Evolutionary conservation across 1,139 yeast species (phyloP).

Genomic region (Yarrowia galli): DNA sequence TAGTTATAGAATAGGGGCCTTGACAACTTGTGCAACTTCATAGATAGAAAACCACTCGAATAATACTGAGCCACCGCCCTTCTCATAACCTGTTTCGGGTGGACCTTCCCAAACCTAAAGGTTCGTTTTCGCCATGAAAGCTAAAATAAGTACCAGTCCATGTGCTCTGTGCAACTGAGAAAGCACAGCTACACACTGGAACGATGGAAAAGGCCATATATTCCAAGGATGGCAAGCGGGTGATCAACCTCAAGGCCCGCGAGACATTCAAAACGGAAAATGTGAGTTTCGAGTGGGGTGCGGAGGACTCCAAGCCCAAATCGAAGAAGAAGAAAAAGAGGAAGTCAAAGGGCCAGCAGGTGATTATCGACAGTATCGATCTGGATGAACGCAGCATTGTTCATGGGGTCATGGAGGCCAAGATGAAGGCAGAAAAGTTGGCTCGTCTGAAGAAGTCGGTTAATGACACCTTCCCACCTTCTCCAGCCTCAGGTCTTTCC

Average conservation of each 20-base stretch:
- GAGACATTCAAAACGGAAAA: constrained; percentile 38
- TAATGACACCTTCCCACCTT: constrained; percentile 4
- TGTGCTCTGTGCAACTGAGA: constrained; percentile 7
- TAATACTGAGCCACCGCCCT: too few relatives aligned
- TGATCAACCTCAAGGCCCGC: constrained; percentile 40
- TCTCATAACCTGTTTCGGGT: constrained; percentile 27
- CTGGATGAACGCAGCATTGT: constrained; percentile 50
- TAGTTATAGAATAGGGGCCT: background rate
- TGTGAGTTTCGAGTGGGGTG: constrained; percentile 31
- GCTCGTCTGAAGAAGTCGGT: constrained; percentile 22
- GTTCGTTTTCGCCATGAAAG: constrained; percentile 27
- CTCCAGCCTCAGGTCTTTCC: constrained; percentile 60
- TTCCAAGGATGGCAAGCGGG: constrained; percentile 46
- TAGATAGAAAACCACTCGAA: too few relatives aligned
- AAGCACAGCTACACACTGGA: constrained; percentile 24
- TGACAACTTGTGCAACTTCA: background rate
- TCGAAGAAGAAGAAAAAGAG: constrained; percentile 54
- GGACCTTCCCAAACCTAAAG: constrained; percentile 20
- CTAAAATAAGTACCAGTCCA: constrained; percentile 9
- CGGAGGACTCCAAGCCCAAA: constrained; percentile 46
- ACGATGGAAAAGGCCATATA: constrained; percentile 44
- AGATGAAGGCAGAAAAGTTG: constrained; percentile 44
- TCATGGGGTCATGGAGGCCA: constrained; percentile 49
- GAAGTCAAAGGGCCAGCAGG: constrained; percentile 58
- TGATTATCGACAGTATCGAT: constrained; percentile 40